phyloP scores from a whole-genome alignment of 768 basidiomycete species.

The Coprinellus micaceus region DNA sequence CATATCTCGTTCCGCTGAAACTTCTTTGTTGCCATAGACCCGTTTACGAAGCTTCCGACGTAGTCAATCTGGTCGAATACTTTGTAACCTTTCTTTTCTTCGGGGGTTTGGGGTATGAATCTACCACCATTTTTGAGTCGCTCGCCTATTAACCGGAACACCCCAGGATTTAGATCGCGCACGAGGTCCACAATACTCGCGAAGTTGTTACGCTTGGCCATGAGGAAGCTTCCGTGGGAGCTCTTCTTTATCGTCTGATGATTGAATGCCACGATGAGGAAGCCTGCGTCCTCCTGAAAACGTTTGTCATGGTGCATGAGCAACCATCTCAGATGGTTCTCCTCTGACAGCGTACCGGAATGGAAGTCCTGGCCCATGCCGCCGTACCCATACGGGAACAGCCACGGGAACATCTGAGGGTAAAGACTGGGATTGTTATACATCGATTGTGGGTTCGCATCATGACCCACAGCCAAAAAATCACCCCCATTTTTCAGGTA shows the following conservation, averaged over 20 bases:
- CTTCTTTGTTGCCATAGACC: neutral
- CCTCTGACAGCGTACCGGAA: slow-evolving; percentile 7
- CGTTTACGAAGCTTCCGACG: neutral
- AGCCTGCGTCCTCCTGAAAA: slow-evolving; percentile 29
- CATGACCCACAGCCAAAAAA: slow-evolving; percentile 27
- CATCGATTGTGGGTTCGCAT: slow-evolving; percentile 21
- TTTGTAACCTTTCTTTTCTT: neutral
- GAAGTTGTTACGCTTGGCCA: slow-evolving; percentile 16
- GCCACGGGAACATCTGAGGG: slow-evolving; percentile 30
- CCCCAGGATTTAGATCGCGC: slow-evolving; percentile 14
- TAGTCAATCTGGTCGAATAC: neutral
- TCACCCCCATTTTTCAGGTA: slow-evolving; percentile 24
- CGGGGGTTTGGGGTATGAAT: neutral
- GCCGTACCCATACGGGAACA: slow-evolving; percentile 34
- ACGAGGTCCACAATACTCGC: slow-evolving; percentile 15
- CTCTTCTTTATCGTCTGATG: slow-evolving; percentile 26
- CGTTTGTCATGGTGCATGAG: slow-evolving; percentile 33
- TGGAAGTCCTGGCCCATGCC: slow-evolving; percentile 16
- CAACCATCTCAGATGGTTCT: slow-evolving; percentile 16
- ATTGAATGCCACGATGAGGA: slow-evolving; percentile 29
- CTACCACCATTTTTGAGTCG: neutral
- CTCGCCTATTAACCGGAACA: slow-evolving; percentile 1
- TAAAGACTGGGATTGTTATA: slow-evolving; percentile 27
- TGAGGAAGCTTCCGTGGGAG: slow-evolving; percentile 3
- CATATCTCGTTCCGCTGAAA: slow-evolving; percentile 1